These are phyloP conservation scores for Phylloporus arenicola DNA, from an alignment of 768 basidiomycete species.

Conservation along the genomic window DNA sequence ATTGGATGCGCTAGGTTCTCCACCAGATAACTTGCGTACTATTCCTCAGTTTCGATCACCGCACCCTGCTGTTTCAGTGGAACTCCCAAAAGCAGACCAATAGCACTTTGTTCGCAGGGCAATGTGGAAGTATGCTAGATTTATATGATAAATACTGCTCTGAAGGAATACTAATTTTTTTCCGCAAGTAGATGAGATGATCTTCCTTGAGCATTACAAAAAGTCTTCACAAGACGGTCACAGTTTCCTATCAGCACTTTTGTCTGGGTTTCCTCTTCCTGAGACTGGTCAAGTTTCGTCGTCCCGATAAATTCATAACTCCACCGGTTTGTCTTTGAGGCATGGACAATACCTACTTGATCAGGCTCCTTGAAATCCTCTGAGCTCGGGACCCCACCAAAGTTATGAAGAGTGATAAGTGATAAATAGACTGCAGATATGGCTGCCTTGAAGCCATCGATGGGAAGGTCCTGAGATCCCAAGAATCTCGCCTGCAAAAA, in stretches of 20 bases:
- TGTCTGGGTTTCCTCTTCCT: conserved; percentile 43
- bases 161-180: neutral
- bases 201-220: conserved; percentile 30
- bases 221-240: conserved; percentile 46
- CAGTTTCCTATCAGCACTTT: conserved; percentile 48
- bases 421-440: conserved; percentile 61
- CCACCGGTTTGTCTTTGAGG: conserved; percentile 52
- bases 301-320: conserved; percentile 51
- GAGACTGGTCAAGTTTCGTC: conserved; percentile 46
- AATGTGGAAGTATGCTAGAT: conserved; percentile 2
- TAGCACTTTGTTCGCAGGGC: neutral
- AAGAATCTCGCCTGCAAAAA: conserved; percentile 53
- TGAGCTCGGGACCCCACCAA: neutral
- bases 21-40: conserved; percentile 65
- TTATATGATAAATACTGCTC: neutral
- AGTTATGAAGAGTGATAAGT: conserved; percentile 51
- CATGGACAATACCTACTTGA: conserved; percentile 37
- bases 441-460: conserved; percentile 58
- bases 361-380: conserved; percentile 12
- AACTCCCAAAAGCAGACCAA: conserved; percentile 24
- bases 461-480: conserved; percentile 65
- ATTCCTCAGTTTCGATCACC: conserved; percentile 64
- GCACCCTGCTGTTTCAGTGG: conserved; percentile 38
- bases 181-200: conserved; percentile 13
- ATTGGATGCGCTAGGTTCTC: conserved; percentile 52